Percentiles rank a stretch among this genome's conserved stretches.
Evolutionary conservation across 768 basidiomycete species (phyloP).

Genomic region (Hygrophorus pudorinus): DNA sequence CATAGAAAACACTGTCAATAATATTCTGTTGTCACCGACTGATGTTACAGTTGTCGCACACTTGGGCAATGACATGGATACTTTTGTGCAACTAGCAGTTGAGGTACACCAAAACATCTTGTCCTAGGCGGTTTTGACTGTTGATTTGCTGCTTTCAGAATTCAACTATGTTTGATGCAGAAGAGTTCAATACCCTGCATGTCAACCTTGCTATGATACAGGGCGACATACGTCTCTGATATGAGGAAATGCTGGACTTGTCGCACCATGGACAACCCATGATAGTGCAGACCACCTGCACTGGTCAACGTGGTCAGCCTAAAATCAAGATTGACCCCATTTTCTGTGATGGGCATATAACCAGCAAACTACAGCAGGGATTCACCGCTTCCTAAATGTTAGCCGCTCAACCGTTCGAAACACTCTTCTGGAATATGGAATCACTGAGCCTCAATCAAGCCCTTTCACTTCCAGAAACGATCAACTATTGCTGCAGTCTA

Average conservation of each 20-base stretch:
- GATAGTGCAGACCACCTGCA: constrained; percentile 4
- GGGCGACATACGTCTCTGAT: constrained; percentile 5
- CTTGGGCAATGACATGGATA: constrained; percentile 6
- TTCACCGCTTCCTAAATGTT: constrained; percentile 10
- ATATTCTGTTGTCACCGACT: not conserved
- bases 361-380: constrained; percentile 9
- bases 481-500: not conserved
- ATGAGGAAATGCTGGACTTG: constrained; percentile 6
- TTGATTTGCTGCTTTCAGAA: constrained; percentile 6
- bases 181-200: constrained; percentile 5
- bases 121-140: not conserved
- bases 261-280: constrained; percentile 9
- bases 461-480: constrained; percentile 5
- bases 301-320: constrained; percentile 10
- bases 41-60: constrained; percentile 3
- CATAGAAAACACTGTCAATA: not conserved
- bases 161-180: constrained; percentile 5
- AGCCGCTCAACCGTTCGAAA: constrained; percentile 5
- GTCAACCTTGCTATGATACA: constrained; percentile 8
- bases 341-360: constrained; percentile 13
- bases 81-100: constrained; percentile 1
- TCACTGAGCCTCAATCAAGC: constrained; percentile 8
- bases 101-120: not conserved
- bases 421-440: constrained; percentile 6
- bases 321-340: constrained; percentile 9